These are phyloP conservation scores for Ascochyta koolunga DNA, from an alignment of 2,329 filamentous ascomycete species.

Conservation along the genomic window DNA sequence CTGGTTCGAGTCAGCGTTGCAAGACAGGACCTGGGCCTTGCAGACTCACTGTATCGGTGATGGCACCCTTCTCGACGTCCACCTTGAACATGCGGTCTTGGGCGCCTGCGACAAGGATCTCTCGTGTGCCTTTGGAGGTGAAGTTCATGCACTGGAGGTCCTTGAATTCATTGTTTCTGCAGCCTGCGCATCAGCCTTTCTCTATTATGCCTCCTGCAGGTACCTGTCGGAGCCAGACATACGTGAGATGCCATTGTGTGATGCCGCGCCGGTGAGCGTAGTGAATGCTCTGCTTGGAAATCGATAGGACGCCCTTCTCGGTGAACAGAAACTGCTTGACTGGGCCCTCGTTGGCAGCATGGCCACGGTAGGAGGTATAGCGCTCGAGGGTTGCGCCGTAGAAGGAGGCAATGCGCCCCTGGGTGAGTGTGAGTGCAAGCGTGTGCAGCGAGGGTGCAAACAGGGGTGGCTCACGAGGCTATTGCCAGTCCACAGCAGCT, in stretches of 20 bases:
- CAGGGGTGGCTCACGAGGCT: conserved; percentile 70
- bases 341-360: conserved; percentile 72
- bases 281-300: conserved; percentile 84
- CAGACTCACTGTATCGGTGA: conserved; percentile 49
- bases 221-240: conserved; percentile 42
- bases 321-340: conserved; percentile 91
- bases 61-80: conserved; percentile 63
- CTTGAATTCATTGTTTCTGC: conserved; percentile 75
- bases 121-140: conserved; percentile 80
- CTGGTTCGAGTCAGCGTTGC: conserved; percentile 52
- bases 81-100: conserved; percentile 85
- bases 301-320: conserved; percentile 85
- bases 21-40: not conserved
- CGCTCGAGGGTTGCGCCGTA: conserved; percentile 82
- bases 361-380: conserved; percentile 89
- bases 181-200: conserved; percentile 25
- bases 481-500: conserved; percentile 92
- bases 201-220: not conserved
- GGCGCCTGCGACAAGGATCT: conserved; percentile 85
- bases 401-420: conserved; percentile 91
- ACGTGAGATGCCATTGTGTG: conserved; percentile 87
- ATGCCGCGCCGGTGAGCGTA: conserved; percentile 83
- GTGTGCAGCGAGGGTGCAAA: not conserved
- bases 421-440: conserved; percentile 17
- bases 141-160: conserved; percentile 96